Evolutionary conservation across 202 grass and related monocot species (phyloP).

Genomic region (Carex sylvatica): DNA sequence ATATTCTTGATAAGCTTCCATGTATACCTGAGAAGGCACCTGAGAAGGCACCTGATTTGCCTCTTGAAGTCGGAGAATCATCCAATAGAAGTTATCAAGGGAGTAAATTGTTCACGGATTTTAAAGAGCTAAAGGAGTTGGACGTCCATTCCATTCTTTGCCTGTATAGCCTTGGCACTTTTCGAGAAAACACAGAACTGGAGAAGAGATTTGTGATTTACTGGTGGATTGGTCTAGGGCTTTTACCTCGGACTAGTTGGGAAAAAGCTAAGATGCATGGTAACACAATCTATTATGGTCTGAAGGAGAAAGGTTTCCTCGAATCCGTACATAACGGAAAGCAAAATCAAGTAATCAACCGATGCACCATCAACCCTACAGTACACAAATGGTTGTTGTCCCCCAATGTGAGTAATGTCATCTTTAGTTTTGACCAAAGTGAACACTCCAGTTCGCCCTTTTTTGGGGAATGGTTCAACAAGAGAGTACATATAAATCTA

Average conservation of each 20-base stretch:
- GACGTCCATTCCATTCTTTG: too few relatives aligned
- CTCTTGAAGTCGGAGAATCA: background rate
- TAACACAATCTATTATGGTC: background rate
- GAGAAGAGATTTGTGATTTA: constrained; percentile 53
- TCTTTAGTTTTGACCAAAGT: too few relatives aligned
- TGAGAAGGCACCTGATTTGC: background rate
- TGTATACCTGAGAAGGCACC: too few relatives aligned
- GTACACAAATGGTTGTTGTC: background rate
- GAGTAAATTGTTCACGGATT: too few relatives aligned
- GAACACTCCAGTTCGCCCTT: too few relatives aligned
- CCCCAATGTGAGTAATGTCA: too few relatives aligned
- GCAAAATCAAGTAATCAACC: constrained; percentile 13
- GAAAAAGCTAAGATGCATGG: too few relatives aligned
- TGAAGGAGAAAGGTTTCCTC: constrained; percentile 35
- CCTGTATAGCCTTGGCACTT: constrained; percentile 34
- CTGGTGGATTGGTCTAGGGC: constrained; percentile 59
- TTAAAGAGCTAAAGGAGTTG: background rate
- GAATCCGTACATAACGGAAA: constrained; percentile 20
- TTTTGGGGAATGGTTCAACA: too few relatives aligned
- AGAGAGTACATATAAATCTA: background rate
- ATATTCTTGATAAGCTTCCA: too few relatives aligned
- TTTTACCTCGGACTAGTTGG: background rate
- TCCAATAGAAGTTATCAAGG: too few relatives aligned
- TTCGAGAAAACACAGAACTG: constrained; percentile 53
- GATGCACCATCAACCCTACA: constrained; percentile 40